These are phyloP conservation scores for Chenopodium berlandieri DNA, from an alignment of 148 eudicot genomes.

Conservation along the genomic window DNA sequence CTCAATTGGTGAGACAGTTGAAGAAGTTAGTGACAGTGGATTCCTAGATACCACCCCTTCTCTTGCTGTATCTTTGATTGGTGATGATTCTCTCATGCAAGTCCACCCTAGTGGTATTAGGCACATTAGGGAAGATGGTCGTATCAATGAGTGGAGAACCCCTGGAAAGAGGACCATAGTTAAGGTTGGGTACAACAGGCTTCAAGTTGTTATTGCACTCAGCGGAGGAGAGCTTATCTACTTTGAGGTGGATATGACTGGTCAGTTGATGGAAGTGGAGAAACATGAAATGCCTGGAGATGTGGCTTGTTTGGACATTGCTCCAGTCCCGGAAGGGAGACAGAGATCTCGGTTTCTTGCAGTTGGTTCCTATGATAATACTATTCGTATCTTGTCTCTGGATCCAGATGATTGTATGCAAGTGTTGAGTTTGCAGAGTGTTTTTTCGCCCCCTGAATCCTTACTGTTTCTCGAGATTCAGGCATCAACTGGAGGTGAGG, in stretches of 20 bases:
- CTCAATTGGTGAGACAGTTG: slow-evolving; percentile 98
- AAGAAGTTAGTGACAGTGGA: slow-evolving; percentile 98
- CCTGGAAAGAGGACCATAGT: slow-evolving; percentile 98
- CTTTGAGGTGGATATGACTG: slow-evolving; percentile 92
- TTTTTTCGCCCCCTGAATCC: slow-evolving; percentile 92
- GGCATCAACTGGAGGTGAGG: slow-evolving; percentile 96
- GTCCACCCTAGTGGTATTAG: slow-evolving; percentile 97
- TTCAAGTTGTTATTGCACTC: slow-evolving; percentile 90
- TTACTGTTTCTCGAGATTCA: slow-evolving; percentile 92
- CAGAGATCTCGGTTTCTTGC: slow-evolving; percentile 94
- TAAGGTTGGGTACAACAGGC: slow-evolving; percentile 93
- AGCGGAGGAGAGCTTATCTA: slow-evolving; percentile 98
- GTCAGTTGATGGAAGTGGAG: slow-evolving; percentile 91
- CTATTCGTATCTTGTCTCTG: slow-evolving; percentile 85
- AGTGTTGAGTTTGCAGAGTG: slow-evolving; percentile 89
- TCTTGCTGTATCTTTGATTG: slow-evolving; percentile 89
- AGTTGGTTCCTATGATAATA: slow-evolving; percentile 92
- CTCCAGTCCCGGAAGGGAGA: slow-evolving; percentile 98
- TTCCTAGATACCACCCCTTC: slow-evolving; percentile 98
- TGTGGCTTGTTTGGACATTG: slow-evolving; percentile 96
- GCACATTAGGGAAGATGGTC: slow-evolving; percentile 98
- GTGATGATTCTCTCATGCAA: slow-evolving; percentile 98
- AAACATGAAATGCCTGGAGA: slow-evolving; percentile 98
- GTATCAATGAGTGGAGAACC: slow-evolving; percentile 96
- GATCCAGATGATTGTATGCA: slow-evolving; percentile 99